Percentiles rank a stretch among this genome's conserved stretches.
Conservation (phyloP, 1,139 yeast species). For the Magnusiomyces suaveolens region DNA sequence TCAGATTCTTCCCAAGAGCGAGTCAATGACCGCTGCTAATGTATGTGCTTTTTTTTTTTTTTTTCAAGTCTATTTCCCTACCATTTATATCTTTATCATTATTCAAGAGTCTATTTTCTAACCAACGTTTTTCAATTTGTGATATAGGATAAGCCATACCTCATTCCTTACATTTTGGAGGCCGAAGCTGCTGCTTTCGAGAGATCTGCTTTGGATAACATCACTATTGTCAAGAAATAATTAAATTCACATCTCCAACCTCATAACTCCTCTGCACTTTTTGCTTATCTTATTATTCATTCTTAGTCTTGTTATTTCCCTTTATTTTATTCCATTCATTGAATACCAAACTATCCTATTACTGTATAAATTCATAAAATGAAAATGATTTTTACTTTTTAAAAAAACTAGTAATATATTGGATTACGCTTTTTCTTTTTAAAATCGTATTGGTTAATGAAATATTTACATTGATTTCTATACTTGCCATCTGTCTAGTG, state of each 20-base stretch:
- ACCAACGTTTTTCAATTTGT: too few relatives aligned
- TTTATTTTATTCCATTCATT: not conserved
- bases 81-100: too few relatives aligned
- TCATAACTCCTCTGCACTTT: too few relatives aligned
- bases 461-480: too few relatives aligned
- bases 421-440: too few relatives aligned
- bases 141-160: slow-evolving; percentile 57
- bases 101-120: too few relatives aligned
- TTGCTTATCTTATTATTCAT: too few relatives aligned
- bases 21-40: slow-evolving; percentile 71
- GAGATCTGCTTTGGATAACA: slow-evolving; percentile 79
- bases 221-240: slow-evolving; percentile 36
- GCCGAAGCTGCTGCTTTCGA: slow-evolving; percentile 89
- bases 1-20: slow-evolving; percentile 71
- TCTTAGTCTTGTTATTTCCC: too few relatives aligned
- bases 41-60: slow-evolving; percentile 12
- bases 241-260: not conserved
- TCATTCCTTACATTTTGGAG: slow-evolving; percentile 83
- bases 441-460: too few relatives aligned
- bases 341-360: not conserved
- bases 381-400: too few relatives aligned
- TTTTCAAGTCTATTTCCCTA: not conserved
- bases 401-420: too few relatives aligned
- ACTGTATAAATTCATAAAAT: not conserved
- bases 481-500: too few relatives aligned